These are phyloP conservation scores for Candida chauliodis DNA, from an alignment of 805 yeast species.

Conservation along the genomic window DNA sequence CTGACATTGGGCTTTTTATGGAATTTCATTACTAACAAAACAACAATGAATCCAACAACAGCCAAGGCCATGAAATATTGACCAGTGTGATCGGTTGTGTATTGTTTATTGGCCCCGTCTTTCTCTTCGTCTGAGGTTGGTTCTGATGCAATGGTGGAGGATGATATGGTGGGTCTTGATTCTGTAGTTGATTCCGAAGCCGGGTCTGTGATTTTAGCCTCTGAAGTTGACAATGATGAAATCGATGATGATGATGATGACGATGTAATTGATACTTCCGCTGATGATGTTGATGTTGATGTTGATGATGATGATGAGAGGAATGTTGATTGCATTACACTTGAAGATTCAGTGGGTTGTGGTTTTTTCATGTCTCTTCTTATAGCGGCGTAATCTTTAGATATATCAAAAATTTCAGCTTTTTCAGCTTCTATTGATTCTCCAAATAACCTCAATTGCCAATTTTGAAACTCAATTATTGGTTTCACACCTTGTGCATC, in stretches of 20 bases:
- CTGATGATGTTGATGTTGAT: background rate
- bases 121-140: constrained; percentile 15
- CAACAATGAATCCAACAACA: constrained; percentile 52
- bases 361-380: constrained; percentile 21
- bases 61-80: constrained; percentile 61
- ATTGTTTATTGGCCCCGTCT: constrained; percentile 35
- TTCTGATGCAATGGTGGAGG: background rate
- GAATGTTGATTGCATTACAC: constrained; percentile 7
- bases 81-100: constrained; percentile 45
- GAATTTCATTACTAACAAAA: constrained; percentile 44
- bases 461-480: constrained; percentile 46
- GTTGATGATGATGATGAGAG: constrained; percentile 4
- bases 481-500: constrained; percentile 37
- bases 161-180: background rate
- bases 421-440: constrained; percentile 62
- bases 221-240: constrained; percentile 6
- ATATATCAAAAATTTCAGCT: constrained; percentile 54
- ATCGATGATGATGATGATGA: constrained; percentile 8
- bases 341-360: background rate
- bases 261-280: constrained; percentile 6
- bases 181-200: constrained; percentile 3
- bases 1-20: constrained; percentile 39
- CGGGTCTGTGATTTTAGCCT: constrained; percentile 1
- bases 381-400: constrained; percentile 43
- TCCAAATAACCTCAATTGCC: constrained; percentile 84